These are phyloP conservation scores for Russula compacta DNA, from an alignment of 768 basidiomycete species.

Conservation along the genomic window DNA sequence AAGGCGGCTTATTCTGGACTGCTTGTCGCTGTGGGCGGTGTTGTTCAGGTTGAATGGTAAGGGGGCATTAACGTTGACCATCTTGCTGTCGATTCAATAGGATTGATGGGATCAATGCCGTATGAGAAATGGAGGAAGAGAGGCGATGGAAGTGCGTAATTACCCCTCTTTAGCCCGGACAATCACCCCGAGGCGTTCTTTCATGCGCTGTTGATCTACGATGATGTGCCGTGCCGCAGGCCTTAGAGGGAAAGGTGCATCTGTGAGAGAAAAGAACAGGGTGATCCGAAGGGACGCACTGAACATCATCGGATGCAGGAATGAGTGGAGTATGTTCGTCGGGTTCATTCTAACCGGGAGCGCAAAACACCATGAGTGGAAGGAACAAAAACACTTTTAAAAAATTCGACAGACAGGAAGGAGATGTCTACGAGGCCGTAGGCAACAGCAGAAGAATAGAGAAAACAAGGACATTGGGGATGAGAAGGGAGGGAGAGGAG, in stretches of 20 bases:
- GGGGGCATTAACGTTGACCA: constrained; percentile 58
- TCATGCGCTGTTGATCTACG: constrained; percentile 41
- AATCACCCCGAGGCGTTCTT: constrained; percentile 44
- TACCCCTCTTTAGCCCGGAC: constrained; percentile 57
- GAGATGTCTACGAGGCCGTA: constrained; percentile 13
- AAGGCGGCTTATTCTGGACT: background rate
- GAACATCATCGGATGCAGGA: constrained; percentile 24
- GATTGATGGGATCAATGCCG: background rate
- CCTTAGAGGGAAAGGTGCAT: background rate
- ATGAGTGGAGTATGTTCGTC: constrained; percentile 29
- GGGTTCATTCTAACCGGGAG: constrained; percentile 21
- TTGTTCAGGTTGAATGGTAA: constrained; percentile 56
- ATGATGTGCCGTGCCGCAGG: constrained; percentile 19
- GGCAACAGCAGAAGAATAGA: constrained; percentile 21
- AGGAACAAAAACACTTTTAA: background rate
- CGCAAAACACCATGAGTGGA: background rate
- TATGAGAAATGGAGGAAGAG: background rate
- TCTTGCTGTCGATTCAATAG: constrained; percentile 37
- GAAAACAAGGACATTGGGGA: constrained; percentile 22
- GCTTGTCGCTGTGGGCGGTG: constrained; percentile 24
- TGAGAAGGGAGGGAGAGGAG: background rate
- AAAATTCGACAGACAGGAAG: background rate
- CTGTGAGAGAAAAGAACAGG: background rate
- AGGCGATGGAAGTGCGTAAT: constrained; percentile 14
- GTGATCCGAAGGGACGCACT: constrained; percentile 19